phyloP scores from a whole-genome alignment of 2,329 filamentous ascomycete species.

The Penicillium glabrum region DNA sequence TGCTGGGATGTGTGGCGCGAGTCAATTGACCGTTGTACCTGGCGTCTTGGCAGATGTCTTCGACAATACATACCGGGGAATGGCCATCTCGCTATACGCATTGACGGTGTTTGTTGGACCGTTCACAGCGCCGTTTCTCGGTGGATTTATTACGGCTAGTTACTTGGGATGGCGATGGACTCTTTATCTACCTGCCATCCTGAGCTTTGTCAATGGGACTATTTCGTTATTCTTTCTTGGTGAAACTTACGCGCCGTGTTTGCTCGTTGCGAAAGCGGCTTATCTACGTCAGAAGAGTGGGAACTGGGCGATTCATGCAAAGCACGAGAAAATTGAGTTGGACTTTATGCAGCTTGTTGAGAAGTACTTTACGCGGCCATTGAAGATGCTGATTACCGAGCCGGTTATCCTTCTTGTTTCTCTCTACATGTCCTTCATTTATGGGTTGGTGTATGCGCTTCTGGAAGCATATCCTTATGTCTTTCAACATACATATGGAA shows the following conservation, averaged over 20 bases:
- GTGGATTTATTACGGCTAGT: constrained; percentile 51
- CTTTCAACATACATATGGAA: constrained; percentile 29
- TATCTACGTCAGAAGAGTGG: constrained; percentile 50
- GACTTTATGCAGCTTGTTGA: constrained; percentile 45
- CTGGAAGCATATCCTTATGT: constrained; percentile 30
- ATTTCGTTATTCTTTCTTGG: constrained; percentile 43
- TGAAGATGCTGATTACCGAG: constrained; percentile 37
- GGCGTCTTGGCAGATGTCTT: constrained; percentile 50
- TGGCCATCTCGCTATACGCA: constrained; percentile 47
- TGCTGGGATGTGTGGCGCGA: constrained; percentile 44
- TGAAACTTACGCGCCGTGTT: constrained; percentile 55
- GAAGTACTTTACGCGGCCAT: constrained; percentile 46
- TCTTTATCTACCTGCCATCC: constrained; percentile 49
- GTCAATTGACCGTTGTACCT: constrained; percentile 44
- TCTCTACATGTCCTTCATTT: constrained; percentile 34
- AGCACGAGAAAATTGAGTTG: constrained; percentile 50
- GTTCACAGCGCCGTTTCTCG: constrained; percentile 48
- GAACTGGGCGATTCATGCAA: constrained; percentile 59
- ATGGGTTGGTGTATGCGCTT: constrained; percentile 28
- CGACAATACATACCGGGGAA: constrained; percentile 41
- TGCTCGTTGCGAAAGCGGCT: constrained; percentile 54
- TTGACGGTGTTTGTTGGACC: constrained; percentile 50
- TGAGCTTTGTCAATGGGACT: constrained; percentile 47
- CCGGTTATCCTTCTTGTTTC: constrained; percentile 36
- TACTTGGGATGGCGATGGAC: constrained; percentile 52